Percentiles rank a stretch among this genome's conserved stretches.
Conservation (phyloP, 2,329 filamentous ascomycete species). For the Cercospora sp. region DNA sequence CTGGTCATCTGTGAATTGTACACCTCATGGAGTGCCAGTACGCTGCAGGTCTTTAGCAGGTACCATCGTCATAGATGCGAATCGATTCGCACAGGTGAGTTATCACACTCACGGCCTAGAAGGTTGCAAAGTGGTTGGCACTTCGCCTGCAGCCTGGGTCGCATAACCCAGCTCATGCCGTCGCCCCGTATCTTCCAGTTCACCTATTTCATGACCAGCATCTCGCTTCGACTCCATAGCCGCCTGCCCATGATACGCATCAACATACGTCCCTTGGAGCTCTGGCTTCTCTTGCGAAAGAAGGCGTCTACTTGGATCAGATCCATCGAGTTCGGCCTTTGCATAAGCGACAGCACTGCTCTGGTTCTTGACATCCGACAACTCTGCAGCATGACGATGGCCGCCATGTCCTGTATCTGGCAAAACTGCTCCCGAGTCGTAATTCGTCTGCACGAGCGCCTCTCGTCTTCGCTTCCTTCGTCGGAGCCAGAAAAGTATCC, state of each 20-base stretch:
- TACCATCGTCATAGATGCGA: background rate
- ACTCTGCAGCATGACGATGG: background rate
- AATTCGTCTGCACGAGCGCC: background rate
- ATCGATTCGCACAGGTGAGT: background rate
- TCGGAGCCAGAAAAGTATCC: conserved; percentile 10
- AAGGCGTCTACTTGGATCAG: background rate
- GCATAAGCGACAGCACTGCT: background rate
- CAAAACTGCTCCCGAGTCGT: background rate
- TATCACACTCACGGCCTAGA: background rate
- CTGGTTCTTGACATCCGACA: background rate
- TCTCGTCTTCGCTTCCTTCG: conserved; percentile 1
- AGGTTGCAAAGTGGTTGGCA: conserved; percentile 4
- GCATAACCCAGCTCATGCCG: conserved; percentile 4
- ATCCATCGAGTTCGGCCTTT: conserved; percentile 9
- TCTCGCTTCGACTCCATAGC: background rate
- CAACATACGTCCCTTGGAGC: background rate
- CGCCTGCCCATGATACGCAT: background rate
- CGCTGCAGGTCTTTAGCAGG: background rate
- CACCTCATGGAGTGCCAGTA: no score
- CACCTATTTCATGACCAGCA: background rate
- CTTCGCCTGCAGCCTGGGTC: conserved; percentile 6
- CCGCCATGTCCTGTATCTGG: background rate
- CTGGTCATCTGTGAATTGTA: background rate
- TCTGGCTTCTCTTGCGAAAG: conserved; percentile 9
- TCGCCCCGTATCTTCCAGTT: conserved; percentile 7